phyloP scores from a whole-genome alignment of 176 grass and related monocot genomes.

The Carex scoparia region DNA sequence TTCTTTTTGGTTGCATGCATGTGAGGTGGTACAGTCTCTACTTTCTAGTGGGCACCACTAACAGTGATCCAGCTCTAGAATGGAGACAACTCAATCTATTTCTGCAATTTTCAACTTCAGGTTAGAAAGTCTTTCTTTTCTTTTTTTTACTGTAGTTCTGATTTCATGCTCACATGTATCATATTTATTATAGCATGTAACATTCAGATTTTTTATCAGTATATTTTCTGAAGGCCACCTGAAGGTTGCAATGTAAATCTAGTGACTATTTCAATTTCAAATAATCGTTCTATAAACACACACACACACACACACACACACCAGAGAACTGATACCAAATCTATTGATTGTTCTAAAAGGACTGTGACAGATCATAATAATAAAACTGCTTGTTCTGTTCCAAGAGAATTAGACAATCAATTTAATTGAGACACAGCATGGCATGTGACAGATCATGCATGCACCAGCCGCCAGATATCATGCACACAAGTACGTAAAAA shows the following conservation, averaged over 20 bases:
- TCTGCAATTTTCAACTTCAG: constrained; percentile 2
- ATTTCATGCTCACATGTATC: no score
- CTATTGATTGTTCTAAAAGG: background rate
- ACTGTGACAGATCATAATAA: background rate
- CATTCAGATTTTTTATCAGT: no score
- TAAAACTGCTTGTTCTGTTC: background rate
- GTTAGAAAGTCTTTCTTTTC: background rate
- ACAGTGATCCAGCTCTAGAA: constrained; percentile 6
- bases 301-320: background rate
- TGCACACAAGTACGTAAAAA: background rate
- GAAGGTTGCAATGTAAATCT: background rate
- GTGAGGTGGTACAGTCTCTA: constrained; percentile 13
- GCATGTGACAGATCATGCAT: constrained; percentile 8
- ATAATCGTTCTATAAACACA: background rate
- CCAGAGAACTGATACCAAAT: background rate
- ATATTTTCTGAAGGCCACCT: no score
- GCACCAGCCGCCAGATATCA: background rate
- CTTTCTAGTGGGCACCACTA: background rate
- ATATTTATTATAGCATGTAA: no score
- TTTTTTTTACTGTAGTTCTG: background rate
- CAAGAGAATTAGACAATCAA: background rate
- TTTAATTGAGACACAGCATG: background rate
- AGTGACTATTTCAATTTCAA: background rate
- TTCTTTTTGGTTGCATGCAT: constrained; percentile 18
- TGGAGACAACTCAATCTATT: background rate